Base-by-base conservation (phyloP, 495 filamentous ascomycete genomes). In the Jackrogersella minutella region DNA sequence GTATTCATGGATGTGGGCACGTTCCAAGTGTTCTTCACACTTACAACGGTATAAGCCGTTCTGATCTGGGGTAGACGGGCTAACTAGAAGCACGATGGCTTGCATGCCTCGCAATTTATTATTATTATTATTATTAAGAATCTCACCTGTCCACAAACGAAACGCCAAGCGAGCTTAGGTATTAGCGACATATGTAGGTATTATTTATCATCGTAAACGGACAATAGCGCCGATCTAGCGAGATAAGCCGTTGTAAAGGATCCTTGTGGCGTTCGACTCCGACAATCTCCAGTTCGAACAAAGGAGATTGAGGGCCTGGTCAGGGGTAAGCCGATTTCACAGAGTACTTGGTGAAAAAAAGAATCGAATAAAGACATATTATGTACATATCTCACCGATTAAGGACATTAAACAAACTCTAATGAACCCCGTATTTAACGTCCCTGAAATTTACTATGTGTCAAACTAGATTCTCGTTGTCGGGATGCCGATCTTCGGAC, bases 141-240 rank as follows among this genome's bases (percentile, higher is more conserved):
- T 60, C 40, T 68, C 26, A 55, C 49, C 39, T 19, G 55, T 54
- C 40, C 46, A 33, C 19, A 46, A 57, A 31, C 41, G 41, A 49
- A 59, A 49, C 50, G 51, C 55, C 43, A 69, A 61, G 56, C 60
- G n/a, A 55, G 26, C 22, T 64, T 46, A 43, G 40, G 40, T 30
- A 64, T 58, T 52, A 16, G 36, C 49, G 14, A 22, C n/a, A 16
- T 41, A 69, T 34, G 41, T 28, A 57, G 43, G 21, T 28, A 21
- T 67, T 34, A 22, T 68, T 37, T 51, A 39, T n/a, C n/a, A n/a
- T n/a, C n/a, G n/a, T n/a, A 62, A 56, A 28, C 46, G 33, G 50
- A 66, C 50, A 61, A 66, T 66, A 61, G 57, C 52, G 59, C 47
- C 65, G 65, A 68, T 64, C 65, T 64, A 68, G 59, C 58, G 50